phyloP scores from a whole-genome alignment of 352 stramenopile genomes.

The Phytopythium aichiense region DNA sequence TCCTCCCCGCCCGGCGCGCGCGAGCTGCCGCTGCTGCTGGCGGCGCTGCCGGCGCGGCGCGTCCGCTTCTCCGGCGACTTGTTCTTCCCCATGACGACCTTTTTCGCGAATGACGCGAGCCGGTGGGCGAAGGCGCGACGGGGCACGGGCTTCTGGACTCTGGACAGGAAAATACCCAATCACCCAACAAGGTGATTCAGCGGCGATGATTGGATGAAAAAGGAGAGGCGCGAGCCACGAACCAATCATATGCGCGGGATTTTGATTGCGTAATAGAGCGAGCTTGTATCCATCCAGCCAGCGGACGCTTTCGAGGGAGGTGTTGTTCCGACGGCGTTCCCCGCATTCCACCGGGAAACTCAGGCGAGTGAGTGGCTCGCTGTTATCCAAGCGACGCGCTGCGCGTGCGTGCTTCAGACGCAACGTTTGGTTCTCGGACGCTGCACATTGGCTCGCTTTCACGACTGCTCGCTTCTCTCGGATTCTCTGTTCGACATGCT shows the following conservation, averaged over 20 bases:
- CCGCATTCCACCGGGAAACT: background rate
- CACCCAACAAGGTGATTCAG: background rate
- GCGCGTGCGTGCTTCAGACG: background rate
- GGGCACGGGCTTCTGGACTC: background rate
- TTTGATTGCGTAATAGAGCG: conserved; percentile 1
- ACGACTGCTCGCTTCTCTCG: too few species aligned
- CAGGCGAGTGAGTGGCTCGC: background rate
- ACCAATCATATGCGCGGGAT: background rate
- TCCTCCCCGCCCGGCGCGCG: background rate
- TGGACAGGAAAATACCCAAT: background rate
- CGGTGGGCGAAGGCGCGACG: background rate
- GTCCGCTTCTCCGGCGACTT: conserved; percentile 7
- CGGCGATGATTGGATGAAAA: background rate
- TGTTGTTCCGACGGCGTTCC: background rate
- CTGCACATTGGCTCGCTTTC: too few species aligned
- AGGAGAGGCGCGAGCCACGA: background rate
- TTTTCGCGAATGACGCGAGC: conserved; percentile 4
- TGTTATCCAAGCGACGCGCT: background rate
- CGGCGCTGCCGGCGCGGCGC: background rate
- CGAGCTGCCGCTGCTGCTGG: background rate
- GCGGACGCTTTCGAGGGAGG: background rate
- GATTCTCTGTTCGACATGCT: too few species aligned
- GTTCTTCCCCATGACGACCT: conserved; percentile 1
- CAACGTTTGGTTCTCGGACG: too few species aligned
- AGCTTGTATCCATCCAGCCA: background rate